Evolutionary conservation across 805 yeast genomes (phyloP).

Genomic region (baker's yeast (Saccharomyces cerevisiae)): DNA sequence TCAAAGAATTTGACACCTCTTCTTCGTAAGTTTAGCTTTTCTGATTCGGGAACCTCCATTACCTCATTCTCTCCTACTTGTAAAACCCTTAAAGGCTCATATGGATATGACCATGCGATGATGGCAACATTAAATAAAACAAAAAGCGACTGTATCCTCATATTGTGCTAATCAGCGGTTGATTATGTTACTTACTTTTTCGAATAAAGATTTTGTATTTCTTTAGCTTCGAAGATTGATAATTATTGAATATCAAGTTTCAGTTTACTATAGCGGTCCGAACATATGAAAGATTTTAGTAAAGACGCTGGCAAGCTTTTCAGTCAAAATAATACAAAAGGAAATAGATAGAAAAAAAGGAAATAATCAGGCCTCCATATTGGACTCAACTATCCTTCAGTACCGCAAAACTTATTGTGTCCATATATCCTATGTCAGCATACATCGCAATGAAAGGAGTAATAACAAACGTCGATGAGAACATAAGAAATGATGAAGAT

Average conservation of each 20-base stretch:
- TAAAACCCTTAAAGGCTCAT: slow-evolving; percentile 16
- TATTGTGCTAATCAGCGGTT: background rate
- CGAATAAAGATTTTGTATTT: slow-evolving; percentile 1
- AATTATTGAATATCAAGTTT: background rate
- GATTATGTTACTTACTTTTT: too few species aligned
- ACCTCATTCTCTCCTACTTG: slow-evolving; percentile 21
- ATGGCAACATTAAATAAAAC: background rate
- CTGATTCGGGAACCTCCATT: slow-evolving; percentile 33
- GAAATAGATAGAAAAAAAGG: background rate
- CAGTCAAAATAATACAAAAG: background rate
- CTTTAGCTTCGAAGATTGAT: slow-evolving; percentile 3
- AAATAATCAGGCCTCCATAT: background rate
- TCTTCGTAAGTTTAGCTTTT: slow-evolving; percentile 38
- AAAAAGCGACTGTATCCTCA: slow-evolving; percentile 1
- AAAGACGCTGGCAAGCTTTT: background rate
- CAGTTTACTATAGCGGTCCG: background rate
- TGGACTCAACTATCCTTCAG: background rate
- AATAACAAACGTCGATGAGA: slow-evolving; percentile 3
- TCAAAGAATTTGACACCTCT: slow-evolving; percentile 54
- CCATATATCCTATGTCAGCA: background rate
- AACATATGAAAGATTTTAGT: background rate
- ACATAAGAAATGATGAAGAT: slow-evolving; percentile 26
- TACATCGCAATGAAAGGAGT: background rate
- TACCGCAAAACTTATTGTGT: background rate
- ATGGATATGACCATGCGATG: slow-evolving; percentile 2